Evolutionary conservation across 495 filamentous ascomycete genomes (phyloP), one percentile per base, ranked within the genome.

Genomic region (Podospora tetraspora): DNA sequence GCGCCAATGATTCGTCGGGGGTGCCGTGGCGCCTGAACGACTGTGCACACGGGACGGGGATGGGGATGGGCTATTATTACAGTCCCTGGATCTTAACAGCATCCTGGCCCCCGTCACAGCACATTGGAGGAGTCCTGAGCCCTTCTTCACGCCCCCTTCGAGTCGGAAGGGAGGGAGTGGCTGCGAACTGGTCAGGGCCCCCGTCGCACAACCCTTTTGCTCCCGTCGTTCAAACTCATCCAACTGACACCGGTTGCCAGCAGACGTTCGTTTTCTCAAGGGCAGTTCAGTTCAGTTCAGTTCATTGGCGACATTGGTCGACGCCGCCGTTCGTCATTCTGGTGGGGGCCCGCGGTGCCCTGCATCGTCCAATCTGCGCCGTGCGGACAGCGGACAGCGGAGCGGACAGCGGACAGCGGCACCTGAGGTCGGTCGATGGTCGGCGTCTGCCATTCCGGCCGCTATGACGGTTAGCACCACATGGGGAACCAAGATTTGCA

Each of bases 401-500:
- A 25, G 62, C 27, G 37, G 37, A 6, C 24, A 60, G 62, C 27
- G 37, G 37, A 6, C 24, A 43, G 32, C 70, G 68, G 70, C 68
- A 69, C 29, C 61, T 34, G 57, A 56, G 62, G 16, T 19, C 25
- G 25, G 25, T 25, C 25, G 25, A 25, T 25, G 25, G 25, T 65
- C 62, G 64, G 63, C 43, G 69, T 56, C 66, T 68, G 61, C 66
- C 66, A 67, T 68, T 19, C 63, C 66, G 62, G 66, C 73, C 66
- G 66, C 43, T 68, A 62, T 68, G 34, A 67, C 63, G 71, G 64
- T 52, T 69, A 57, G 66, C 68, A 52, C 43, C 43, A 69, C 74
- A 74, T 72, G 72, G 69, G 24, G 64, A 77, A 77, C 75, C 75
- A 77, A 77, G 75, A 77, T 77, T 74, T 67, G 69, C 32, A 34